Evolutionary conservation across 2,329 filamentous ascomycete genomes (phyloP).

Genomic region (Claviceps maximensis): DNA sequence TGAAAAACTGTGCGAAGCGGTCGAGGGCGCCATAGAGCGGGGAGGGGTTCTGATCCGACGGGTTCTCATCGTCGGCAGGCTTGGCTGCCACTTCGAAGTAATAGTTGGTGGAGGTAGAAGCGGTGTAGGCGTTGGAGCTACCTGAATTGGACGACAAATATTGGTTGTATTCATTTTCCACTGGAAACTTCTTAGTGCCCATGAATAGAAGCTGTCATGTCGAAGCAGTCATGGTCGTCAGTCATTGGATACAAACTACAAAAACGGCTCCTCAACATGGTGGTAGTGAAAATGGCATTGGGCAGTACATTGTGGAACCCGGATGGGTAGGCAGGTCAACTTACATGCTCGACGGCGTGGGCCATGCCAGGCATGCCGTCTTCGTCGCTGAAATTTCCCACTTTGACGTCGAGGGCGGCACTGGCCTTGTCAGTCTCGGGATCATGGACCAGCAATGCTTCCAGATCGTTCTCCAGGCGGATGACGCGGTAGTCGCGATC

Average conservation of each 20-base stretch:
- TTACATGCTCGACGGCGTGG: slow-evolving; percentile 83
- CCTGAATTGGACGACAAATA: slow-evolving; percentile 86
- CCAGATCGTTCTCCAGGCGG: slow-evolving; percentile 70
- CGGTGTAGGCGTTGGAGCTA: slow-evolving; percentile 90
- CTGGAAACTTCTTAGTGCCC: slow-evolving; percentile 95
- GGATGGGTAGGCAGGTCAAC: slow-evolving; percentile 9
- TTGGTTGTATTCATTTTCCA: slow-evolving; percentile 90
- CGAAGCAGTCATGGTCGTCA: slow-evolving; percentile 5
- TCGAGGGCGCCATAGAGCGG: slow-evolving; percentile 70
- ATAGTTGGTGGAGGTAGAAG: slow-evolving; percentile 88
- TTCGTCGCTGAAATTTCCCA: slow-evolving; percentile 88
- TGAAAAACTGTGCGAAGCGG: slow-evolving; percentile 88
- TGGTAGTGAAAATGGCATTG: neutral
- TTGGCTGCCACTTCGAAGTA: slow-evolving; percentile 91
- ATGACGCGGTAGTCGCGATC: slow-evolving; percentile 82
- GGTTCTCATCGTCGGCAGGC: slow-evolving; percentile 45
- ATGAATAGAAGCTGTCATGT: slow-evolving; percentile 68
- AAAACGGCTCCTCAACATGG: neutral
- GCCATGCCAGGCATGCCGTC: slow-evolving; percentile 88
- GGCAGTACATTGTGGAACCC: slow-evolving; percentile 3
- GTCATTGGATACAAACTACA: neutral
- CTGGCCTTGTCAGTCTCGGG: slow-evolving; percentile 93
- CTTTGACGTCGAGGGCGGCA: slow-evolving; percentile 87
- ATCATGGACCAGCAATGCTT: slow-evolving; percentile 87
- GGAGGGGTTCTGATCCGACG: slow-evolving; percentile 42